Percentiles rank a stretch among this genome's conserved stretches.
These are phyloP conservation scores for Boletus tomentosulus DNA, from an alignment of 768 basidiomycete species.

Conservation along the genomic window DNA sequence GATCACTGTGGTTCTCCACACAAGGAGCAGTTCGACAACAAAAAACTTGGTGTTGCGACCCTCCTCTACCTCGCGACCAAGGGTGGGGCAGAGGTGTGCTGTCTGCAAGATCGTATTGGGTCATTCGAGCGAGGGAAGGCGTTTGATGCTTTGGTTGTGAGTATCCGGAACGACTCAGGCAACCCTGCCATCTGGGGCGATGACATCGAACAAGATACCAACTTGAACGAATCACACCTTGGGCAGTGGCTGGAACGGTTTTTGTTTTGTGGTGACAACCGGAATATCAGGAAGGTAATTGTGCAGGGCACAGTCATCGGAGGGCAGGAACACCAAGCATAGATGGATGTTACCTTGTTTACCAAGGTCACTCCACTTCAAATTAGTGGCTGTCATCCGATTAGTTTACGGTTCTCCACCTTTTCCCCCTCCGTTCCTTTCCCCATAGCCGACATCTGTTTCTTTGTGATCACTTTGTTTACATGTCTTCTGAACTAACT, in stretches of 20 bases:
- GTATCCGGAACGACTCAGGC: constrained; percentile 46
- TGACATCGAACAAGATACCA: constrained; percentile 35
- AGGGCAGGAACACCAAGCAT: constrained; percentile 44
- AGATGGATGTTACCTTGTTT: not conserved
- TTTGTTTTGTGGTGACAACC: constrained; percentile 81
- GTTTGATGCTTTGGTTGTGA: constrained; percentile 85
- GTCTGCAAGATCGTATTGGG: constrained; percentile 63
- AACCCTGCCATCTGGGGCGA: constrained; percentile 56
- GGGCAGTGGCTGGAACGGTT: constrained; percentile 72
- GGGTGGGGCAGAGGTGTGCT: constrained; percentile 85
- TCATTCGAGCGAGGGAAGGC: constrained; percentile 77
- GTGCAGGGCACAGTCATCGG: constrained; percentile 81
- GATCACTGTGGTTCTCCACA: not conserved
- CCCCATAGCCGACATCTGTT: too few species aligned
- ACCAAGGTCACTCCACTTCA: too few species aligned
- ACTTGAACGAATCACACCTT: constrained; percentile 32
- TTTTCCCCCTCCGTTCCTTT: too few species aligned
- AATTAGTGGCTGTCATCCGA: too few species aligned
- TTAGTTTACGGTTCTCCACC: too few species aligned
- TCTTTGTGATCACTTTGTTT: too few species aligned
- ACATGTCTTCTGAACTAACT: too few species aligned
- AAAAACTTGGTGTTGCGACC: constrained; percentile 68
- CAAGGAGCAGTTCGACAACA: constrained; percentile 41
- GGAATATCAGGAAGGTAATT: constrained; percentile 78
- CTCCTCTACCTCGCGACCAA: constrained; percentile 88